Percentiles rank a stretch among this genome's conserved stretches.
Conservation (phyloP, 441 rosid species). For the California macrophylla region DNA sequence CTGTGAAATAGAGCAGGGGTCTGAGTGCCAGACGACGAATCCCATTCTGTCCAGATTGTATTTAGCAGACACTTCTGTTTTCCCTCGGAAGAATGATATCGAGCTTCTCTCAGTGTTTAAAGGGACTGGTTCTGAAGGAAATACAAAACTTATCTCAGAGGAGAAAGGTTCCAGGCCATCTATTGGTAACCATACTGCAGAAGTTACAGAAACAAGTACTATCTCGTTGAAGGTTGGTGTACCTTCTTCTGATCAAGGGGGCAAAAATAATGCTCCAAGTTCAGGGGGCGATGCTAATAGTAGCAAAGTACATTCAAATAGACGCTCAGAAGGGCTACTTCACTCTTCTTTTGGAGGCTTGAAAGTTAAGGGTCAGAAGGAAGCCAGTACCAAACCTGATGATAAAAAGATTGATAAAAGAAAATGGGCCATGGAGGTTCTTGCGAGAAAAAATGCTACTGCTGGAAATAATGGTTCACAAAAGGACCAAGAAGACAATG, state of each 20-base stretch:
- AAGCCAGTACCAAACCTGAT: constrained; percentile 31
- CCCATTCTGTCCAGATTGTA: constrained; percentile 88
- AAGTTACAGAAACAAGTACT: constrained; percentile 30
- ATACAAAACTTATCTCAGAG: constrained; percentile 21
- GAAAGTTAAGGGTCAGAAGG: constrained; percentile 33
- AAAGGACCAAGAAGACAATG: constrained; percentile 51
- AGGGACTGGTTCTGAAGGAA: constrained; percentile 36
- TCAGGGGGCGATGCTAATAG: constrained; percentile 33
- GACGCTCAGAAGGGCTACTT: constrained; percentile 25
- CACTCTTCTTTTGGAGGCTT: constrained; percentile 26
- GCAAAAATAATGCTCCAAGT: constrained; percentile 36
- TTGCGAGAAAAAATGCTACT: constrained; percentile 78
- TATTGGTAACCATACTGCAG: constrained; percentile 24
- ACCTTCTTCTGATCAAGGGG: constrained; percentile 27
- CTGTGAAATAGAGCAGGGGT: constrained; percentile 25
- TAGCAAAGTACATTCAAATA: constrained; percentile 26
- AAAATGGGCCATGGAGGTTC: constrained; percentile 91
- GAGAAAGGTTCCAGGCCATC: constrained; percentile 30
- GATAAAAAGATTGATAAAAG: constrained; percentile 74
- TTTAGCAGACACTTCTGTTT: constrained; percentile 91
- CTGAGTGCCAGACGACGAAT: constrained; percentile 43
- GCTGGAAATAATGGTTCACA: constrained; percentile 37
- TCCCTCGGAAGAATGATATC: constrained; percentile 79
- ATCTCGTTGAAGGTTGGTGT: constrained; percentile 29
- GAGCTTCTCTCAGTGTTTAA: constrained; percentile 59